Evolutionary conservation across 2,329 filamentous ascomycete species (phyloP).

Genomic region (Dryadomyces quercivorus): DNA sequence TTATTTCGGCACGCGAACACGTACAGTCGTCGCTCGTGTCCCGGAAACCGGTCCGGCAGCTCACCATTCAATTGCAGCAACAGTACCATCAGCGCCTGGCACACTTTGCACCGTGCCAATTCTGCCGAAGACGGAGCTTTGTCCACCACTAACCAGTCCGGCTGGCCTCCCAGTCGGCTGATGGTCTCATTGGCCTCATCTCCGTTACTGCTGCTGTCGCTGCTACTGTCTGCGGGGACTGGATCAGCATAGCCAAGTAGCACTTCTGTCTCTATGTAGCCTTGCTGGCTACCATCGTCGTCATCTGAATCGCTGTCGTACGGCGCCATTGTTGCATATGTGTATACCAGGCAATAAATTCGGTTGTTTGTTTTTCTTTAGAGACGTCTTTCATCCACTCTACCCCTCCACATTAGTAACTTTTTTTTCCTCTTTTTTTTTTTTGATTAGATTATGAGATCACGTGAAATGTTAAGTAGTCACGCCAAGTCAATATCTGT

Average conservation of each 20-base stretch:
- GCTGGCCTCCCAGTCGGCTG: constrained; percentile 76
- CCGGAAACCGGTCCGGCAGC: constrained; percentile 72
- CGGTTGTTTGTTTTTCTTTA: background rate
- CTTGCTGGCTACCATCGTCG: constrained; percentile 33
- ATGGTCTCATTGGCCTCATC: constrained; percentile 67
- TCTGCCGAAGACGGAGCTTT: constrained; percentile 58
- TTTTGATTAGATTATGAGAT: background rate
- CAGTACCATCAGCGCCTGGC: constrained; percentile 70
- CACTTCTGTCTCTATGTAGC: constrained; percentile 70
- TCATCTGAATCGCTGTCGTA: constrained; percentile 83
- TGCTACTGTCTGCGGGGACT: background rate
- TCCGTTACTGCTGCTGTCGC: background rate
- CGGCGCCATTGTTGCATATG: constrained; percentile 42
- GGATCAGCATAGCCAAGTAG: constrained; percentile 74
- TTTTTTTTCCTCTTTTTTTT: constrained; percentile 2
- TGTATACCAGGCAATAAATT: background rate
- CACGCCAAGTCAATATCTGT: background rate
- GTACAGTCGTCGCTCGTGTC: constrained; percentile 79
- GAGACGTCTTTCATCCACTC: too few species aligned
- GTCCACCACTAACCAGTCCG: constrained; percentile 67
- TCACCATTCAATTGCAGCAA: constrained; percentile 87
- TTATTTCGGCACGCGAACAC: constrained; percentile 71
- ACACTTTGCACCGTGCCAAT: constrained; percentile 76
- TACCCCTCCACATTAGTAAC: background rate
- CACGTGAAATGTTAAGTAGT: background rate